Base-by-base conservation (phyloP, 2,329 filamentous ascomycete genomes). In the Aspergillus phoenicis region DNA sequence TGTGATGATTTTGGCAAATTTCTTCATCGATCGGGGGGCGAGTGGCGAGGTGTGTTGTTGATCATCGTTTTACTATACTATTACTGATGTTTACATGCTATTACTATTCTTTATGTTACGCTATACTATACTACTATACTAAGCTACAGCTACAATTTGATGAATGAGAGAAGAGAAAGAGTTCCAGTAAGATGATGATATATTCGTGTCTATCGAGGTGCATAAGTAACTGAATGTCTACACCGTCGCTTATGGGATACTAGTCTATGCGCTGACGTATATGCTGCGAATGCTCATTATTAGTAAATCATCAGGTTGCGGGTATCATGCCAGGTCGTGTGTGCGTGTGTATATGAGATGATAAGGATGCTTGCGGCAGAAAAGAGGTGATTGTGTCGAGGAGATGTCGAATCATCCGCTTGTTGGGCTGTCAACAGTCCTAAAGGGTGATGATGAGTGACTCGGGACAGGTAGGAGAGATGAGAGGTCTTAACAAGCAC, bases 401-500 rank as follows among this genome's bases (percentile, higher is more conserved):
- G 10, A 33, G n/a, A 8, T n/a, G 26, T 20, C 33, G 28, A 39
- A 13, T 30, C 13, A 20, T 55, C 52, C 8, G 38, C 15, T 1
- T 26, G n/a, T 11, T 54, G 33, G 52, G 38, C 22, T 38, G 30
- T 36, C 52, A 55, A 28, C 36, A 26, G 52, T 41, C 52, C 24
- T 24, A 28, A 49, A 17, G 24, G 15, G 26, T 15, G 26, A n/a
- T 17, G 8, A 51, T 36, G 33, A 36, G 33, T 36, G 33, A 15
- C 33, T 36, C 33, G 11, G 33, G 33, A 15, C 33, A 36, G 11
- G 49, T 15, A 30, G 52, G 58, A 54, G 41, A 7, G 8, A 24
- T 38, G 38, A 55, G 13, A 45, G 60, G 57, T 75, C 33, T 36
- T 36, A 36, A 33, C 66, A 76, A 68, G 68, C 69, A 63, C 73